phyloP scores from a whole-genome alignment of 441 rosid genomes.

The Francoa sonchifolia region DNA sequence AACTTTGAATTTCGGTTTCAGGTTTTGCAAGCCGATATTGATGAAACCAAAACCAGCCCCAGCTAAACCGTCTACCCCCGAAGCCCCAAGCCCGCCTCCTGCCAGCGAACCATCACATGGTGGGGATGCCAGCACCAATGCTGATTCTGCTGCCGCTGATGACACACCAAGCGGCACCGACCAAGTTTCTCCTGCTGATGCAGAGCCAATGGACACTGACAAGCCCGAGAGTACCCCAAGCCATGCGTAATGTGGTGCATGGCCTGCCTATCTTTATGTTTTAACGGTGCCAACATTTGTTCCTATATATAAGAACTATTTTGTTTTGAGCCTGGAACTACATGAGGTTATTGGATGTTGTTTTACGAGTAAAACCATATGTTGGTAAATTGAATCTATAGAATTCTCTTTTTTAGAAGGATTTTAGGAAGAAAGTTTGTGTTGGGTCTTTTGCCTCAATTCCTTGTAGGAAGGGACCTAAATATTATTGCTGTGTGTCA shows the following conservation, averaged over 20 bases:
- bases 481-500: too few species aligned
- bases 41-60: conserved; percentile 62
- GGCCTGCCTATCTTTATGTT: too few species aligned
- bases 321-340: background rate
- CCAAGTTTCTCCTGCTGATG: conserved; percentile 32
- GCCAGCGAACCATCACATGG: conserved; percentile 16
- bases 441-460: too few species aligned
- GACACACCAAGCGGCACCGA: conserved; percentile 17
- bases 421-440: too few species aligned
- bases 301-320: background rate
- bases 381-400: too few species aligned
- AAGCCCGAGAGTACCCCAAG: conserved; percentile 23
- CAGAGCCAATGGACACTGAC: conserved; percentile 65
- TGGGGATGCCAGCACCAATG: conserved; percentile 14
- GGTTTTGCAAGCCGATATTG: conserved; percentile 65
- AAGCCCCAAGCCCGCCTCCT: conserved; percentile 32
- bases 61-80: conserved; percentile 44
- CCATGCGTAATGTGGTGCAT: conserved; percentile 16
- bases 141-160: conserved; percentile 3
- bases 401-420: too few species aligned
- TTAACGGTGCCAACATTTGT: background rate
- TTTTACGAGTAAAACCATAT: too few species aligned
- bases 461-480: too few species aligned
- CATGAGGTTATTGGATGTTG: too few species aligned
- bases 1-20: background rate